Percentiles rank a stretch among this genome's conserved stretches.
Conservation (phyloP, 1,284 basidiomycete species). For the Ceraceosorus guamensis region DNA sequence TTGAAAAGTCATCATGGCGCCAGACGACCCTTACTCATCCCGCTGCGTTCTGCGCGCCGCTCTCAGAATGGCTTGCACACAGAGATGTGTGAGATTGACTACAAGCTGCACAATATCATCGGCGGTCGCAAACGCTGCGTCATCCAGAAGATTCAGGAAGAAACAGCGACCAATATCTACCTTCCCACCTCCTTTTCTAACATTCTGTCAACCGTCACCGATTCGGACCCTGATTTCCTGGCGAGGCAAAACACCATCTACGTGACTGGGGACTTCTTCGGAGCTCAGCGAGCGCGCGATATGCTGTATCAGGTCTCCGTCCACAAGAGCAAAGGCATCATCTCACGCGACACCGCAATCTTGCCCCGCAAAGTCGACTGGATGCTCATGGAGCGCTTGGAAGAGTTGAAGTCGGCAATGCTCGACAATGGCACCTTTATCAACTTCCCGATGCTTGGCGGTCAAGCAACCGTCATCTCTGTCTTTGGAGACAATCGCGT, state of each 20-base stretch:
- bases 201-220: constrained; percentile 55
- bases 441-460: constrained; percentile 82
- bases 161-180: constrained; percentile 95
- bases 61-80: constrained; percentile 58
- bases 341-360: constrained; percentile 86
- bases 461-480: constrained; percentile 80
- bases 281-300: constrained; percentile 85
- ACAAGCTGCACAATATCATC: constrained; percentile 85
- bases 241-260: constrained; percentile 70
- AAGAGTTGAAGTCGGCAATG: constrained; percentile 86
- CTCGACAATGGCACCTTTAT: constrained; percentile 93
- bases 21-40: background rate
- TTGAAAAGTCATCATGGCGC: background rate
- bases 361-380: constrained; percentile 94
- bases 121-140: constrained; percentile 80
- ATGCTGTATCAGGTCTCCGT: constrained; percentile 62
- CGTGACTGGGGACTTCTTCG: constrained; percentile 97
- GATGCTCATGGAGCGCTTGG: constrained; percentile 87
- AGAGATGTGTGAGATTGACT: constrained; percentile 86
- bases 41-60: background rate
- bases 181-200: constrained; percentile 83
- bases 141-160: constrained; percentile 88
- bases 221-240: constrained; percentile 50
- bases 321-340: constrained; percentile 74
- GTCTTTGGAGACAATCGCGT: constrained; percentile 91